Conservation (phyloP, 805 yeast genomes). For the Ascoidea tarda region DNA sequence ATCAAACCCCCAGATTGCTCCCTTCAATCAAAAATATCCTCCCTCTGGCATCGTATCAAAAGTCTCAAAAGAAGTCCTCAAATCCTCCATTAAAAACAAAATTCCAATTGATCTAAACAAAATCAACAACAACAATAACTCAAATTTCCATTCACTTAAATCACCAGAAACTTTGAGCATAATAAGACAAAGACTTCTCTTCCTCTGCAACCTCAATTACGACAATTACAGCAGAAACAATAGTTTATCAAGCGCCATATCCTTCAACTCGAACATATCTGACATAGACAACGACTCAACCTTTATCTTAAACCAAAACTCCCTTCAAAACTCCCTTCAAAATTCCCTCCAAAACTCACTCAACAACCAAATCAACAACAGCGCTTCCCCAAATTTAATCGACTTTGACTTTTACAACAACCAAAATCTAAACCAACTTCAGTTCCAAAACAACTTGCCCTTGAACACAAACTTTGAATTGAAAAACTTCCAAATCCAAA, state of each 20-base stretch:
- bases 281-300: slow-evolving; percentile 5
- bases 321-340: slow-evolving; percentile 1
- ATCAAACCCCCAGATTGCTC: slow-evolving; percentile 49
- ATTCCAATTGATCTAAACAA: slow-evolving; percentile 24
- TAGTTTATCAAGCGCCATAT: background rate
- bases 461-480: background rate
- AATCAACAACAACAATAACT: slow-evolving; percentile 18
- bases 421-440: background rate
- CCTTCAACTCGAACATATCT: background rate
- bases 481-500: background rate
- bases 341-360: background rate
- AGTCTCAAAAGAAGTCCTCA: slow-evolving; percentile 41
- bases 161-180: slow-evolving; percentile 13
- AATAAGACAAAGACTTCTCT: slow-evolving; percentile 23
- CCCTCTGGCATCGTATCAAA: slow-evolving; percentile 53
- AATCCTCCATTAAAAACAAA: slow-evolving; percentile 18
- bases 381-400: background rate
- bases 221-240: background rate
- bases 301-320: background rate
- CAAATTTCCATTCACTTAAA: background rate
- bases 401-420: background rate
- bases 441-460: background rate
- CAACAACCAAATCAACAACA: background rate
- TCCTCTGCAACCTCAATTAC: slow-evolving; percentile 4
- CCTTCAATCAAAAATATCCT: slow-evolving; percentile 50